Evolutionary conservation across 1,284 basidiomycete genomes (phyloP).

Genomic region (Moesziomyces sp.): DNA sequence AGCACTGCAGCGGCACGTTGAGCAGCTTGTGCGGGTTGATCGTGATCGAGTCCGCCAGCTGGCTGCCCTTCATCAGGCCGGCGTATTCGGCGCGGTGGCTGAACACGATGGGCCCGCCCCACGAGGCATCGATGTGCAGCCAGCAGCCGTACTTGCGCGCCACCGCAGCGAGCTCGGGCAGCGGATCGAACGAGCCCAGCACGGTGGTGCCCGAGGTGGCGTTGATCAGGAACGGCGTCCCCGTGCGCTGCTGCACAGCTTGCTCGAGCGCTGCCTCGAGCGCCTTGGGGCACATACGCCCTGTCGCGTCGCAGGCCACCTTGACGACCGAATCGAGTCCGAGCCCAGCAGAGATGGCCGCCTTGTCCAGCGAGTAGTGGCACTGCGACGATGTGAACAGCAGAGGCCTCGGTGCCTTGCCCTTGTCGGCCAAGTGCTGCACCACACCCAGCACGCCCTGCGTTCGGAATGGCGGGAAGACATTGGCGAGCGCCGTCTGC

Average conservation of each 20-base stretch:
- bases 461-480: slow-evolving; percentile 65
- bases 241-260: slow-evolving; percentile 23
- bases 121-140: slow-evolving; percentile 69
- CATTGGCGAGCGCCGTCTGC: slow-evolving; percentile 67
- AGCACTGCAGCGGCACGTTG: slow-evolving; percentile 68
- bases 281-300: slow-evolving; percentile 53
- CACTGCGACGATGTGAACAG: slow-evolving; percentile 68
- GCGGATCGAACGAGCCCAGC: slow-evolving; percentile 68
- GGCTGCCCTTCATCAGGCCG: slow-evolving; percentile 59
- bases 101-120: slow-evolving; percentile 69
- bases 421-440: slow-evolving; percentile 23
- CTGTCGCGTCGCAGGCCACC: slow-evolving; percentile 63
- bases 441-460: slow-evolving; percentile 62
- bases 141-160: slow-evolving; percentile 62
- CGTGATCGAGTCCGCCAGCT: slow-evolving; percentile 66
- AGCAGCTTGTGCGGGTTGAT: slow-evolving; percentile 70
- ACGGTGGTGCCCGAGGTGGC: slow-evolving; percentile 70
- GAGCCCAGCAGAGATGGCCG: slow-evolving; percentile 68
- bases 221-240: slow-evolving; percentile 69
- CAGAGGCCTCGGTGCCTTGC: slow-evolving; percentile 52
- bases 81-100: slow-evolving; percentile 38
- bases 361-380: slow-evolving; percentile 69
- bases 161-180: slow-evolving; percentile 62
- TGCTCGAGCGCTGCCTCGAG: slow-evolving; percentile 37
- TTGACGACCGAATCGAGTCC: slow-evolving; percentile 66